Percentiles rank a stretch among this genome's conserved stretches.
Conservation (phyloP, 2,329 filamentous ascomycete genomes). For the Penicillium aurantiogriseum region DNA sequence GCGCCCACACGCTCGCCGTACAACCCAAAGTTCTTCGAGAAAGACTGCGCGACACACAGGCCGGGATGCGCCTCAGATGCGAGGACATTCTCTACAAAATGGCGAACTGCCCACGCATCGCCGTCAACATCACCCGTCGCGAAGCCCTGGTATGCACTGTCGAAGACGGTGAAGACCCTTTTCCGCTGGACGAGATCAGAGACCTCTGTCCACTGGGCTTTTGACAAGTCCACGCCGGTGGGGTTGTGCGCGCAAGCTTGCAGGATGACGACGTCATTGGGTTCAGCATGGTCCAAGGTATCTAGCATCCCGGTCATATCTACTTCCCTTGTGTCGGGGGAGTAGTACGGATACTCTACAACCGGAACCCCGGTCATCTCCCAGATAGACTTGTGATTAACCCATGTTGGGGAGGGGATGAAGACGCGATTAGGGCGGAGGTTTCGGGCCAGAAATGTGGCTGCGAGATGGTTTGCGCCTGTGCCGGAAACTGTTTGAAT, state of each 20-base stretch:
- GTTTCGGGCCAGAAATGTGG: not conserved
- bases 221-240: conserved; percentile 76
- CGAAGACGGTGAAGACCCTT: conserved; percentile 87
- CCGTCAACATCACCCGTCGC: conserved; percentile 58
- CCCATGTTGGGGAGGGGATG: not conserved
- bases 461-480: not conserved
- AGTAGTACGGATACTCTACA: not conserved
- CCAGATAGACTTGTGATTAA: not conserved
- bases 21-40: not conserved
- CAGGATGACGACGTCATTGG: conserved; percentile 76
- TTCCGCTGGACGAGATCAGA: conserved; percentile 68
- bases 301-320: not conserved
- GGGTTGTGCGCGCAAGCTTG: conserved; percentile 95
- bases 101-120: conserved; percentile 78
- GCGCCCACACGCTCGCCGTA: not conserved
- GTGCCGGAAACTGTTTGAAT: not conserved
- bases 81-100: conserved; percentile 51
- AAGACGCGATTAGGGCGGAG: not conserved
- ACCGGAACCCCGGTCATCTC: not conserved
- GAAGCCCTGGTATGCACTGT: conserved; percentile 91
- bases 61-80: not conserved
- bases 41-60: conserved; percentile 38
- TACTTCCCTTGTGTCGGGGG: not conserved
- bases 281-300: conserved; percentile 58
- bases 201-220: conserved; percentile 75